Evolutionary conservation across 2,329 filamentous ascomycete species (phyloP), one percentile per base, ranked within the genome.

Genomic region (Rosellinia necatrix): DNA sequence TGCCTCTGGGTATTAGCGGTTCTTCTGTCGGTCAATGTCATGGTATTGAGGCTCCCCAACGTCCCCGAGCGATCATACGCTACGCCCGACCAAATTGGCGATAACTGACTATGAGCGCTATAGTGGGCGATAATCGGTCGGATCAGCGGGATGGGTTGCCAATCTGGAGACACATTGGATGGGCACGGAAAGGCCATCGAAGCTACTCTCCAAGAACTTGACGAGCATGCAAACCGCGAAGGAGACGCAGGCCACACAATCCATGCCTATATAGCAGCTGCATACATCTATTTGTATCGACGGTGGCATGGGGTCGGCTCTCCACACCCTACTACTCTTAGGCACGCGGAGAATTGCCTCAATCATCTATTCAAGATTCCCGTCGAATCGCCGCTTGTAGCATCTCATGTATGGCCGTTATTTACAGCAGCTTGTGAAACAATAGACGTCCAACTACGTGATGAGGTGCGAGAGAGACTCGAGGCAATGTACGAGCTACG

Each of bases 361-460:
- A 37, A 49, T 5, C 62, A 71, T 29, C 58, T 72, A 3, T 44
- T 56, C 6, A 43, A 60, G 17, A 66, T 71, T 2, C 60, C 65
- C 3, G 58, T 68, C 13, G 50, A 53, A 2, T 71, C 70, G 1
- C 64, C 70, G 4, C 67, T 70, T 10, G 66, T 64, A 6, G 66
- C 69, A 1, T 62, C 61, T 1, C 70, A 72, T 21, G 64, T 66
- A 12, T 71, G 69, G 69, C 69, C 70, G 4, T 52, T 71, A 1
- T 71, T 66, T 67, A 71, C 69, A 2, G 68, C 69, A 0, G 70
- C 66, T 2, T 71, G 70, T 49, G 70, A 72, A 46, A 66, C 69
- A 1, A 63, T 70, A 40, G 65, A 68, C 21, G 32, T 21, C 0
- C 38, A 54, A 2, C 37, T 63, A 19, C 62, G 70, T 3, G 61